Evolutionary conservation across 2,329 filamentous ascomycete genomes (phyloP), one percentile per base, ranked within the genome.

Genomic region (Dryadomyces sulphureus): DNA sequence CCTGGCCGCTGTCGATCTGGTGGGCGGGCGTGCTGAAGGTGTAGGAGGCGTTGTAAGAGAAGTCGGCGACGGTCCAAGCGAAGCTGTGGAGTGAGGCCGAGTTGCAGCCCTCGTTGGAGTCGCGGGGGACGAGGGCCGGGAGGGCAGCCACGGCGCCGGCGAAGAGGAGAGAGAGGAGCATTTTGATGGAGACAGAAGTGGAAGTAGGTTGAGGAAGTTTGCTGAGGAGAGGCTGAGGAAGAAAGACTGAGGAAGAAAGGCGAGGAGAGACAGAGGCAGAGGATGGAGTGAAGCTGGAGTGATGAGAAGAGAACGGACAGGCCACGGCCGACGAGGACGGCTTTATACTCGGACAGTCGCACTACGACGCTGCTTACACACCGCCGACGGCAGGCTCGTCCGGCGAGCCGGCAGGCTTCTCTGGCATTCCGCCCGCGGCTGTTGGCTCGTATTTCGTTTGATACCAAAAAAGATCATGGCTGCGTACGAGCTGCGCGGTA

Each of bases 11-110:
- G 2, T 64, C 64, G 55, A 66, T 68, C 51, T 73, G 68, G 59
- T 75, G 71, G 4, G 70, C 60, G 0, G 71, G 70, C 2, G 68
- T 73, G 16, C 61, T 62, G 61, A 72, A 73, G 55, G 60, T 57
- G 56, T 67, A 70, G 11, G 60, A 63, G n/a, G 65, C 64, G 56
- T 69, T 64, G 61, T 62, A 74, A 56, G 66, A 62, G 49, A 75
- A 70, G 55, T 60, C 54, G 40, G 59, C 52, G 38, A 73, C 53
- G 1, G 55, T 57, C 68, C 70, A 74, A 6, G 48, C 27, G 48
- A 66, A 65, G 49, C 54, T 38, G 34, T 50, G 45, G 45, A 61
- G 57, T 1, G 65, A 63, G 14, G 51, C 48, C 5, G 54, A 49
- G 21, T 56, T 55, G 53, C 64, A 67, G 38, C 58, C 59, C 1